These are phyloP conservation scores for Sutorius eximius DNA, from an alignment of 1,284 basidiomycete genomes.

Conservation along the genomic window DNA sequence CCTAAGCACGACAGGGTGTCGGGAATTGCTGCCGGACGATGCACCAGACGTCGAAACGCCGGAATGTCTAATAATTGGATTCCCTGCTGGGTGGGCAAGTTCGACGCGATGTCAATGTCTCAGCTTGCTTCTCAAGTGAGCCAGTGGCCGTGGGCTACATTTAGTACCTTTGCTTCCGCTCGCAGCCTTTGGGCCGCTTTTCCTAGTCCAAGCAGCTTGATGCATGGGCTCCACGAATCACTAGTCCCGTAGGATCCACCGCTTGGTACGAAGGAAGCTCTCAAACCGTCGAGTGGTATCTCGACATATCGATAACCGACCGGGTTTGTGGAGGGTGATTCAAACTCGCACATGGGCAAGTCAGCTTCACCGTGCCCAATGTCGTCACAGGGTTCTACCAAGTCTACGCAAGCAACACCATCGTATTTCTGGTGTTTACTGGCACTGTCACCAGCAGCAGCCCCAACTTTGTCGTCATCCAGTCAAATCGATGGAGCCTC, in stretches of 20 bases:
- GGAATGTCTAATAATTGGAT: no score
- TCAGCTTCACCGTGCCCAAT: slow-evolving; percentile 36
- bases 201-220: slow-evolving; percentile 25
- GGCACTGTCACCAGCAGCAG: neutral
- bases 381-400: slow-evolving; percentile 37
- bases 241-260: slow-evolving; percentile 29
- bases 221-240: slow-evolving; percentile 39
- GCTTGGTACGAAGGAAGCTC: slow-evolving; percentile 36
- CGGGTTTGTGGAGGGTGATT: slow-evolving; percentile 22
- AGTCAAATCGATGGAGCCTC: neutral
- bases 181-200: slow-evolving; percentile 6
- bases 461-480: neutral
- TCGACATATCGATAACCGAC: slow-evolving; percentile 2
- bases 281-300: slow-evolving; percentile 41
- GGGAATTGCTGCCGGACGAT: no score
- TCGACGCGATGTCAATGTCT: no score
- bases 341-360: slow-evolving; percentile 33
- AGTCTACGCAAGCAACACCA: neutral
- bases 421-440: neutral
- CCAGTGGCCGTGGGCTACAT: no score
- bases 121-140: no score
- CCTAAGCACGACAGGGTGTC: no score
- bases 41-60: no score
- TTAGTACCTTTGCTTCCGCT: slow-evolving; percentile 17
- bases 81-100: no score